Evolutionary conservation across 208 protist genomes (phyloP).

Genomic region (Vickermania ingenoplastis): DNA sequence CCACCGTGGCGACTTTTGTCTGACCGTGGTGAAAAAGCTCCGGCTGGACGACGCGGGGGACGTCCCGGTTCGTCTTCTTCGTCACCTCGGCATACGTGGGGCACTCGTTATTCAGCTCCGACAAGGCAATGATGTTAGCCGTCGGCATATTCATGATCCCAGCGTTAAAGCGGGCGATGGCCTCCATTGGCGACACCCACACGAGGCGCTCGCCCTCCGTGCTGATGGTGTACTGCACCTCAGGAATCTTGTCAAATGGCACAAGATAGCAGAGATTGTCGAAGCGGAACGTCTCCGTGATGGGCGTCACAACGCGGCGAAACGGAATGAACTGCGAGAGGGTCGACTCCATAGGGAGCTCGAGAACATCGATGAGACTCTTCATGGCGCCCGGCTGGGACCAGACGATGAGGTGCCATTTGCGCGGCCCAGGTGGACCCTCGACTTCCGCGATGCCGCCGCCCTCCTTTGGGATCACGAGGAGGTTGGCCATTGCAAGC

Average conservation of each 20-base stretch:
- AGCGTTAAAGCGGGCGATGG: conserved; percentile 82
- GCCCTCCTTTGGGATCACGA: conserved; percentile 76
- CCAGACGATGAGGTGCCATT: conserved; percentile 70
- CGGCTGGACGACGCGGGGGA: conserved; percentile 33
- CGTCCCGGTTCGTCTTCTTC: conserved; percentile 34
- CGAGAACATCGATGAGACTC: conserved; percentile 68
- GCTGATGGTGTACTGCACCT: conserved; percentile 70
- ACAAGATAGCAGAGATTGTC: conserved; percentile 69
- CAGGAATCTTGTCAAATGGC: conserved; percentile 64
- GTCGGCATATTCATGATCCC: conserved; percentile 88
- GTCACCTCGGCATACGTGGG: conserved; percentile 69
- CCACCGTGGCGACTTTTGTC: conserved; percentile 63
- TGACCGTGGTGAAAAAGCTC: conserved; percentile 64
- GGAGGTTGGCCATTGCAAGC: conserved; percentile 56
- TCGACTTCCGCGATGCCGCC: conserved; percentile 78
- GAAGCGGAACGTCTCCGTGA: conserved; percentile 78
- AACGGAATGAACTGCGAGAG: conserved; percentile 66
- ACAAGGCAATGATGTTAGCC: conserved; percentile 68
- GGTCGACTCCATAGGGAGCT: conserved; percentile 76
- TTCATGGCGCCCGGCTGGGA: conserved; percentile 53
- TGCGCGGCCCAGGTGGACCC: conserved; percentile 66
- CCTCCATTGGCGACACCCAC: conserved; percentile 87
- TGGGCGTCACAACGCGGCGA: conserved; percentile 61
- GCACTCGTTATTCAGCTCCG: conserved; percentile 78
- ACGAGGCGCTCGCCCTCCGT: conserved; percentile 62